Evolutionary conservation across 2,329 filamentous ascomycete species (phyloP).

Genomic region (Neofusicoccum cordaticola): DNA sequence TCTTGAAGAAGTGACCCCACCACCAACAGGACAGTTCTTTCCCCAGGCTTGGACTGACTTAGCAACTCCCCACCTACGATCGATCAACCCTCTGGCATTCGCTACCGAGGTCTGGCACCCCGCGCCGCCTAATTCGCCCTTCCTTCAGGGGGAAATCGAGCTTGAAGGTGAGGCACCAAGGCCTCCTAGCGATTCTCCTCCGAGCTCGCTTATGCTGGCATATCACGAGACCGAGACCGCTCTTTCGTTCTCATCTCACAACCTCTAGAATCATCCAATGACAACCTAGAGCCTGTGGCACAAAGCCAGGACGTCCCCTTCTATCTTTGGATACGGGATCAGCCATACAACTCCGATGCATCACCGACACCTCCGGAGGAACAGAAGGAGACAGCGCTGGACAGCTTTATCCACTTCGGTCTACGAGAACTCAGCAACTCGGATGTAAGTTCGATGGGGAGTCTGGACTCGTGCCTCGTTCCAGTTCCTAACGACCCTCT

Average conservation of each 20-base stretch:
- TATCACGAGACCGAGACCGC: neutral
- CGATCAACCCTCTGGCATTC: neutral
- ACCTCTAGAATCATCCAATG: neutral
- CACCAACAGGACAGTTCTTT: neutral
- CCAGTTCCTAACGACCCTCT: neutral
- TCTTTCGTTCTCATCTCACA: neutral
- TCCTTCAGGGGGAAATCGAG: too few species aligned
- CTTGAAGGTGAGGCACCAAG: too few species aligned
- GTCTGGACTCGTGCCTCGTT: too few species aligned
- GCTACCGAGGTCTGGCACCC: neutral
- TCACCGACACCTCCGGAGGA: neutral
- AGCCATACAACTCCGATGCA: neutral
- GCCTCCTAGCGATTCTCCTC: too few species aligned
- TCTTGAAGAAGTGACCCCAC: too few species aligned
- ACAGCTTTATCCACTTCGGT: neutral
- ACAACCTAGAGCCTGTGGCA: too few species aligned
- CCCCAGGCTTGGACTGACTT: neutral
- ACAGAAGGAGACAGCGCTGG: neutral
- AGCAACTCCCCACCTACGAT: neutral
- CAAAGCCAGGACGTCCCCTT: neutral
- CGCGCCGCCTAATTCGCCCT: neutral
- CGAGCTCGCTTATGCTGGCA: too few species aligned
- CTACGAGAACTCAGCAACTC: too few species aligned
- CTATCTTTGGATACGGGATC: neutral
- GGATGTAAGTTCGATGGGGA: too few species aligned